These are phyloP conservation scores for Sanghuangporus baumii DNA, from an alignment of 1,284 basidiomycete species.

Conservation along the genomic window DNA sequence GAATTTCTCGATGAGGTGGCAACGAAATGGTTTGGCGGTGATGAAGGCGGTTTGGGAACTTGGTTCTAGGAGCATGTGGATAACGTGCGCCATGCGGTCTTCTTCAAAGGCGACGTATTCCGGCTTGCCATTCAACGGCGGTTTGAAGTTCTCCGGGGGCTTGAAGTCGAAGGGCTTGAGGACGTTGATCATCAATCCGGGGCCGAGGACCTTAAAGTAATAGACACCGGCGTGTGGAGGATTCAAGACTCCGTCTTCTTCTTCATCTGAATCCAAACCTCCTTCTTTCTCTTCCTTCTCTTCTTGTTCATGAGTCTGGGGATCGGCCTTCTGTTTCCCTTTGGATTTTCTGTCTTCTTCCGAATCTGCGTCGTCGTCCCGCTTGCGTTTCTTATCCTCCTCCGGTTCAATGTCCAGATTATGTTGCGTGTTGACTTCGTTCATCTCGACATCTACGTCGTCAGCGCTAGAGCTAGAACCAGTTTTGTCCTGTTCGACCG, in stretches of 20 bases:
- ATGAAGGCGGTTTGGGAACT: not conserved
- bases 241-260: not conserved
- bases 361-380: not conserved
- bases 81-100: not conserved
- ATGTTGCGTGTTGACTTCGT: not conserved
- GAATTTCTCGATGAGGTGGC: not conserved
- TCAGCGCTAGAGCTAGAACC: not conserved
- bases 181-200: not conserved
- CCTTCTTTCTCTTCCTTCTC: not conserved
- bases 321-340: slow-evolving; percentile 1
- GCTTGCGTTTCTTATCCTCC: not conserved
- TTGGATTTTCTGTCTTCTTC: slow-evolving; percentile 1
- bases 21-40: not conserved
- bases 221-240: not conserved
- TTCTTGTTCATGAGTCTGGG: not conserved
- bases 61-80: not conserved
- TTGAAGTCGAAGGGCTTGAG: not conserved
- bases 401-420: not conserved
- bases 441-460: not conserved
- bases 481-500: not conserved
- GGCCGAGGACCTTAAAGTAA: not conserved
- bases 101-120: not conserved
- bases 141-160: not conserved
- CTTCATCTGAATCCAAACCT: not conserved
- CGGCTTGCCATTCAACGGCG: not conserved